phyloP scores from a whole-genome alignment of 2,329 filamentous ascomycete species.

The Leptographium radiaticola region DNA sequence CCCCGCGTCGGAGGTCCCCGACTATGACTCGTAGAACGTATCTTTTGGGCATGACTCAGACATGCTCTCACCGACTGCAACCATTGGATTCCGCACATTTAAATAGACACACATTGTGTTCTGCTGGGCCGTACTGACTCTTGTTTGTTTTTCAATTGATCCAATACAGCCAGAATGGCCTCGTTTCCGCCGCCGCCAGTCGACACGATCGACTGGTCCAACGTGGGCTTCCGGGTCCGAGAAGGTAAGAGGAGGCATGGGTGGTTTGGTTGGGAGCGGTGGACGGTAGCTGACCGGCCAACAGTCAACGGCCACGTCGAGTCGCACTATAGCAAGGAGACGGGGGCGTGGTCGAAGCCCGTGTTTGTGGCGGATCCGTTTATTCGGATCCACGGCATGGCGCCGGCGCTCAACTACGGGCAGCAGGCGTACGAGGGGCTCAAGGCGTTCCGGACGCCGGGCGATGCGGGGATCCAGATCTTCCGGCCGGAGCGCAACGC shows the following conservation, averaged over 20 bases:
- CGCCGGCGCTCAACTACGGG: slow-evolving; percentile 89
- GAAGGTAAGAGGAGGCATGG: slow-evolving; percentile 45
- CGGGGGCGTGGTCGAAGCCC: slow-evolving; percentile 64
- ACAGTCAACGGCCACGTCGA: slow-evolving; percentile 89
- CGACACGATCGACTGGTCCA: slow-evolving; percentile 80
- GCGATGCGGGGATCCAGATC: slow-evolving; percentile 58
- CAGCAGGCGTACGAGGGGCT: slow-evolving; percentile 98
- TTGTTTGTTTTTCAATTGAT: neutral
- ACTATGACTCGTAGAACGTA: too few relatives aligned
- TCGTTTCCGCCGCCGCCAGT: slow-evolving; percentile 65
- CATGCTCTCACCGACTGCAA: too few relatives aligned
- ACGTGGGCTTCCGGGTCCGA: slow-evolving; percentile 84
- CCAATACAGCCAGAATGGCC: slow-evolving; percentile 23
- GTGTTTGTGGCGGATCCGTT: slow-evolving; percentile 71
- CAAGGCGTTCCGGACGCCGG: slow-evolving; percentile 79
- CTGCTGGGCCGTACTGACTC: too few relatives aligned
- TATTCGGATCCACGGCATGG: slow-evolving; percentile 87
- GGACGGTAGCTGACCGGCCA: neutral
- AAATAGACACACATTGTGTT: too few relatives aligned
- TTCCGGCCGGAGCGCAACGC: slow-evolving; percentile 86
- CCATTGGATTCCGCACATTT: too few relatives aligned
- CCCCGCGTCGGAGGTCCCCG: too few relatives aligned
- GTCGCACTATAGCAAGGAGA: slow-evolving; percentile 64
- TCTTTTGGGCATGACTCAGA: too few relatives aligned
- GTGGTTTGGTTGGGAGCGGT: neutral